Base-by-base conservation (phyloP, 805 yeast species). In the Pichia heedii region DNA sequence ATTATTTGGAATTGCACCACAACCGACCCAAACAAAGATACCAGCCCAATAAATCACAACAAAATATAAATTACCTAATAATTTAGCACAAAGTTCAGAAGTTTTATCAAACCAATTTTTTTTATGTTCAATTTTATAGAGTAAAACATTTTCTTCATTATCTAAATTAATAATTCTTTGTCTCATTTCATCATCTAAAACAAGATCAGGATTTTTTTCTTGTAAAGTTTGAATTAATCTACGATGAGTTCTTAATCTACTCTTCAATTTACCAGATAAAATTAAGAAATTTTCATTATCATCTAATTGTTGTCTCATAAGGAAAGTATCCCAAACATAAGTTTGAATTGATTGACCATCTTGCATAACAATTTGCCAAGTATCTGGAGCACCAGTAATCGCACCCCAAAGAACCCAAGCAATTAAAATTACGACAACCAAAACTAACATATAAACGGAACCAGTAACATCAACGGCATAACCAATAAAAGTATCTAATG, bases 331-430 rank as follows among this genome's bases (percentile, higher is more conserved):
- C 65, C 69, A 66, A 22, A 63, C 44, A 46, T 66, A 66, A 40
- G 64, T 50, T 48, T 65, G 70, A 40, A 66, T 61, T 1, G 69
- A 63, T 44, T 63, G 66, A 18, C 67, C 68, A 51, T 66, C 70
- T 48, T 66, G 68, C 67, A 66, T 66, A 3, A 61, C 61, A 33
- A 66, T 65, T 50, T 66, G 70, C 70, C 70, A 66, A 37, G 51
- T 53, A 39, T 54, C 53, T 5, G 68, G 61, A 2, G 58, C 68
- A 18, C 51, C 48, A 20, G 54, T 56, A 3, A 57, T 50, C 18
- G 50, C 48, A 36, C 69, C 45, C 56, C 51, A 30, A 52, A 44
- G 20, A 13, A 41, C 27, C 57, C 56, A 54, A 18, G 33, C 46
- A 11, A 43, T 35, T 18, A 53, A 22, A 19, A 62, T 48, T 2